phyloP scores from a whole-genome alignment of 495 filamentous ascomycete genomes.

The Geoglossum glabrum region DNA sequence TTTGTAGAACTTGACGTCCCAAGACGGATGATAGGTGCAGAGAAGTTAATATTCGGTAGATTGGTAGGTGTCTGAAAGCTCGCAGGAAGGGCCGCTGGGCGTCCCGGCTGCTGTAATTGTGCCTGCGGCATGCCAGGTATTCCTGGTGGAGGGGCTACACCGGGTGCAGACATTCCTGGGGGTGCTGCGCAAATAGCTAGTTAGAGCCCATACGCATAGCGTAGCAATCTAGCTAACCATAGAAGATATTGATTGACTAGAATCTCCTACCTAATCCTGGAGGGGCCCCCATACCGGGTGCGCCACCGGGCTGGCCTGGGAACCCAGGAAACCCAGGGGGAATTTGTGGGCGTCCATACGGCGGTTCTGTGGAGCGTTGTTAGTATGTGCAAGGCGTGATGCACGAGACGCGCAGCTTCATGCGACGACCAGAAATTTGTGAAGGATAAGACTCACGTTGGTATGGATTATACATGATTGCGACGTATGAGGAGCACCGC shows the following conservation, averaged over 20 bases:
- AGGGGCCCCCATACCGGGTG: slow-evolving; percentile 51
- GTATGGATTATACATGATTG: slow-evolving; percentile 54
- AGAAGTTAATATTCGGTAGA: slow-evolving; percentile 96
- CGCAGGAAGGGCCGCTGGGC: slow-evolving; percentile 58
- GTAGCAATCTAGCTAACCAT: background rate
- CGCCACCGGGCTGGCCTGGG: slow-evolving; percentile 34
- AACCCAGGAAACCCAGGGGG: slow-evolving; percentile 47
- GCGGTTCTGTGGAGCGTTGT: slow-evolving; percentile 4
- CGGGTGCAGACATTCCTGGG: slow-evolving; percentile 57
- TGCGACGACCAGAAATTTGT: background rate
- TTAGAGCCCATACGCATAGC: background rate
- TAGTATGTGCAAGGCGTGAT: background rate
- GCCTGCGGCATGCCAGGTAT: slow-evolving; percentile 46
- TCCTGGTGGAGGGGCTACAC: slow-evolving; percentile 47
- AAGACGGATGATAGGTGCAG: slow-evolving; percentile 85
- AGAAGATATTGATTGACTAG: background rate
- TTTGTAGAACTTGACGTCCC: slow-evolving; percentile 51
- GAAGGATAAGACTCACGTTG: slow-evolving; percentile 34
- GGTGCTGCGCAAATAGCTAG: slow-evolving; percentile 9
- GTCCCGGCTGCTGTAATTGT: slow-evolving; percentile 44
- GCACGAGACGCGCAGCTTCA: background rate
- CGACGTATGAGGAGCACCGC: background rate
- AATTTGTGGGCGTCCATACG: slow-evolving; percentile 39
- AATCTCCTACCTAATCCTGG: slow-evolving; percentile 62
- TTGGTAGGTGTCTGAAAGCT: slow-evolving; percentile 82